phyloP scores from a whole-genome alignment of 352 stramenopile species.

The Elongisporangium senticosum region DNA sequence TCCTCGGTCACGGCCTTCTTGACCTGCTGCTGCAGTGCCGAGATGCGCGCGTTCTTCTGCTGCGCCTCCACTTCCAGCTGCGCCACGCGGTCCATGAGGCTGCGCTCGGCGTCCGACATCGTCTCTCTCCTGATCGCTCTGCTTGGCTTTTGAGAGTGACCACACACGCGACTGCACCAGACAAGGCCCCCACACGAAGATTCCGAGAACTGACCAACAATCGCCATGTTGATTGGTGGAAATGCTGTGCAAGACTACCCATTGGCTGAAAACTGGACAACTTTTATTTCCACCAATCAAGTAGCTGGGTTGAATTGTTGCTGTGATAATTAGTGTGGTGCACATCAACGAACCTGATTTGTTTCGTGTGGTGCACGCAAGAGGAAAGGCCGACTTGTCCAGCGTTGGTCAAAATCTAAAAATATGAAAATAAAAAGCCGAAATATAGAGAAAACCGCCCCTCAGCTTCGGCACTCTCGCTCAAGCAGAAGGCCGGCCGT shows the following conservation, averaged over 20 bases:
- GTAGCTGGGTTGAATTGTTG: too few species aligned
- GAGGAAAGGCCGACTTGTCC: not conserved
- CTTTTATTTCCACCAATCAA: too few species aligned
- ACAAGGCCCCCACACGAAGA: not conserved
- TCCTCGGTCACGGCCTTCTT: slow-evolving; percentile 34
- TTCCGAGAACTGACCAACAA: not conserved
- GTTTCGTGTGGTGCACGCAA: not conserved
- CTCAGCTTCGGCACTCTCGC: not conserved
- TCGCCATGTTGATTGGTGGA: not conserved
- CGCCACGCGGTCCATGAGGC: slow-evolving; percentile 33
- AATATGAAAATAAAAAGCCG: not conserved
- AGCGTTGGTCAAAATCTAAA: not conserved
- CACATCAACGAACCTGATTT: not conserved
- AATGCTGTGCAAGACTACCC: not conserved
- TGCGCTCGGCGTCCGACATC: slow-evolving; percentile 11
- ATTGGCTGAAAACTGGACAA: not conserved
- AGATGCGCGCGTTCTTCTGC: slow-evolving; percentile 23
- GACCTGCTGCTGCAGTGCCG: slow-evolving; percentile 34
- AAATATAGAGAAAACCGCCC: not conserved
- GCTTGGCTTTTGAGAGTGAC: slow-evolving; percentile 5
- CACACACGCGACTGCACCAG: not conserved
- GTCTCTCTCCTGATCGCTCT: slow-evolving; percentile 11
- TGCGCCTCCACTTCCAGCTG: slow-evolving; percentile 30
- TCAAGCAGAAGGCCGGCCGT: not conserved
- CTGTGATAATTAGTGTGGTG: not conserved